Evolutionary conservation across 1,139 yeast genomes (phyloP), one percentile per base, ranked within the genome.

Genomic region (Debaryomycetaceae sp.): DNA sequence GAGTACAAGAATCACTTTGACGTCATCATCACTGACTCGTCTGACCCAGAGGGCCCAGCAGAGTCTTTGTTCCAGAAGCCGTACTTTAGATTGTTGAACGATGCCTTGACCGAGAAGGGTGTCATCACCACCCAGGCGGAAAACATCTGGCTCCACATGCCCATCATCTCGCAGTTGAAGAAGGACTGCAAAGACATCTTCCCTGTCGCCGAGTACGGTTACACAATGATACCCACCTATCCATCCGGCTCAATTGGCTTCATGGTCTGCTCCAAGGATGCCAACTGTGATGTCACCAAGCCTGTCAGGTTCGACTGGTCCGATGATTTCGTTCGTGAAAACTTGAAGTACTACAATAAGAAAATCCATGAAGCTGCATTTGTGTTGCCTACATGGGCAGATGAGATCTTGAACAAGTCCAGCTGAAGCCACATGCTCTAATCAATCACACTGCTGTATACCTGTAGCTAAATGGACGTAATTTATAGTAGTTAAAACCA

Each of bases 1-100:
- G 88, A 85, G 54, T 82, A 82, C 70, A 70, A 72, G 57, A 72
- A 73, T 59, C 82, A 80, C 59, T 90, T 87, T 59, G 97, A 90
- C 65, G 96, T 89, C 37, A 89, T 90, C 62, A 84, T 90, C 65
- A 88, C 97, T 41, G 97, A 90, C 65, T 88, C 97, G 13, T 87
- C 96, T 35, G 97, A 90, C 65, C 97, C 97, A 41, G 97, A 90
- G 66, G 97, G 97, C 45, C 97, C 97, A 36, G 97, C 97, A 42
- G 96, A 84, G 64, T 76, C 86, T 27, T 78, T 90, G 49, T 90
- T 90, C 80, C 91, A 88, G 69, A 82, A 84, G 62, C 87, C 88
- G 33, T 90, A 89, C 76, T 90, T 89, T 66, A 76, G 84, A 67
- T 76, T 90, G 58, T 76, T 90, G 68, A 73, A 76, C 61, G 82